phyloP scores from a whole-genome alignment of 2,329 filamentous ascomycete species.

The Phialophora verrucosa region DNA sequence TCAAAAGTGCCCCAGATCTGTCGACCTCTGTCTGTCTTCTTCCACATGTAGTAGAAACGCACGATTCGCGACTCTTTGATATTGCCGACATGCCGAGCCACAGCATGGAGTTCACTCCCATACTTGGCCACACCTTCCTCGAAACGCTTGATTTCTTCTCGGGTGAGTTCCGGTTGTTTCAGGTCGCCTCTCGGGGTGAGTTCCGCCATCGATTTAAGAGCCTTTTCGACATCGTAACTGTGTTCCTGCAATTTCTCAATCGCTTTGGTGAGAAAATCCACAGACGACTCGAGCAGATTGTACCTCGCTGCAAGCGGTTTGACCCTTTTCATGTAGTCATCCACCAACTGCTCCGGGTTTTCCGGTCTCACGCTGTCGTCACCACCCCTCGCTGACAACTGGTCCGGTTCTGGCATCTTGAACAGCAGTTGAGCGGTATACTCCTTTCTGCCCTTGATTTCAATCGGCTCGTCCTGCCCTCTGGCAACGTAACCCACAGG shows the following conservation, averaged over 20 bases:
- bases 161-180: slow-evolving; percentile 80
- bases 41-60: slow-evolving; percentile 97
- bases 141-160: slow-evolving; percentile 84
- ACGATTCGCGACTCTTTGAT: slow-evolving; percentile 80
- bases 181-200: slow-evolving; percentile 72
- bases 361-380: slow-evolving; percentile 48
- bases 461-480: slow-evolving; percentile 74
- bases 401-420: slow-evolving; percentile 68
- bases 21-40: slow-evolving; percentile 84
- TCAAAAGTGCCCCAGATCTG: slow-evolving; percentile 90
- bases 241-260: slow-evolving; percentile 73
- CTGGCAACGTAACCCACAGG: slow-evolving; percentile 83
- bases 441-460: slow-evolving; percentile 68
- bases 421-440: slow-evolving; percentile 79
- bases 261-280: slow-evolving; percentile 87
- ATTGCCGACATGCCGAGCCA: slow-evolving; percentile 81
- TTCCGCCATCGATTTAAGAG: slow-evolving; percentile 71
- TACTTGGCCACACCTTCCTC: slow-evolving; percentile 89
- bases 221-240: slow-evolving; percentile 72
- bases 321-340: slow-evolving; percentile 76
- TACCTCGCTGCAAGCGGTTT: slow-evolving; percentile 68
- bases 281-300: slow-evolving; percentile 75
- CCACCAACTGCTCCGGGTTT: slow-evolving; percentile 63
- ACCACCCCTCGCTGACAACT: slow-evolving; percentile 54
- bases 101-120: slow-evolving; percentile 83